phyloP scores from a whole-genome alignment of 1,284 basidiomycete species.

The Veloboletus limbatus region DNA sequence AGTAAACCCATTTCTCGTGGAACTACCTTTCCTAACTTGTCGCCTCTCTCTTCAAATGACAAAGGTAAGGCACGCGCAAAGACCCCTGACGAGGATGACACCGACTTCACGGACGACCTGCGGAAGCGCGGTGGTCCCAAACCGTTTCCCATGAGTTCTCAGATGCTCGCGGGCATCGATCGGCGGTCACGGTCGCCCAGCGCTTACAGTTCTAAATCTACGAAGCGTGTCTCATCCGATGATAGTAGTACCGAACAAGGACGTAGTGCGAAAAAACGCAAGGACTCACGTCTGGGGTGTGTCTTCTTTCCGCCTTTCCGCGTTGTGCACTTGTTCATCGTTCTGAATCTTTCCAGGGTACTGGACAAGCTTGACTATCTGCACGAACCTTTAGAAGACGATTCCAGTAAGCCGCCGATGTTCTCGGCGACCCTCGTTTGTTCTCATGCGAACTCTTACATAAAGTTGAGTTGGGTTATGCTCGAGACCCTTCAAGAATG shows the following conservation, averaged over 20 bases:
- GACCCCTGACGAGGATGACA: conserved; percentile 6
- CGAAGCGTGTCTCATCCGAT: conserved; percentile 40
- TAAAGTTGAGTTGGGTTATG: conserved; percentile 21
- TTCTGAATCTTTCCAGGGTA: conserved; percentile 6
- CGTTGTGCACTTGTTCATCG: neutral
- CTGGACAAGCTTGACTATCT: conserved; percentile 15
- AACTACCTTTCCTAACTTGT: conserved; percentile 25
- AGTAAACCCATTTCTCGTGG: conserved; percentile 9
- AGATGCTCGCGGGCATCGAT: conserved; percentile 39
- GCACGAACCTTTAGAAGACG: conserved; percentile 23
- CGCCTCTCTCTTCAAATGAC: conserved; percentile 20
- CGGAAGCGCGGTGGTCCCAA: conserved; percentile 19
- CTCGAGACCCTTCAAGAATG: conserved; percentile 59
- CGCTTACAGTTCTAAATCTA: conserved; percentile 16
- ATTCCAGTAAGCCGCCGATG: conserved; percentile 27
- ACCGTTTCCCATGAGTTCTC: conserved; percentile 54
- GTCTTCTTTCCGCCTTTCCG: neutral
- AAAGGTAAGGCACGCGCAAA: conserved; percentile 22
- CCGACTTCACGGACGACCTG: neutral
- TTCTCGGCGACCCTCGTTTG: neutral
- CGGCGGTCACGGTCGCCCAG: conserved; percentile 22
- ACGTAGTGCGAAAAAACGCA: conserved; percentile 37
- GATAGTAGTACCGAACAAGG: conserved; percentile 31
- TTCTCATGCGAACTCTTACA: conserved; percentile 6
- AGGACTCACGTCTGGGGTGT: conserved; percentile 27